Evolutionary conservation across 768 basidiomycete species (phyloP).

Genomic region (Phlegmacium glaucopus): DNA sequence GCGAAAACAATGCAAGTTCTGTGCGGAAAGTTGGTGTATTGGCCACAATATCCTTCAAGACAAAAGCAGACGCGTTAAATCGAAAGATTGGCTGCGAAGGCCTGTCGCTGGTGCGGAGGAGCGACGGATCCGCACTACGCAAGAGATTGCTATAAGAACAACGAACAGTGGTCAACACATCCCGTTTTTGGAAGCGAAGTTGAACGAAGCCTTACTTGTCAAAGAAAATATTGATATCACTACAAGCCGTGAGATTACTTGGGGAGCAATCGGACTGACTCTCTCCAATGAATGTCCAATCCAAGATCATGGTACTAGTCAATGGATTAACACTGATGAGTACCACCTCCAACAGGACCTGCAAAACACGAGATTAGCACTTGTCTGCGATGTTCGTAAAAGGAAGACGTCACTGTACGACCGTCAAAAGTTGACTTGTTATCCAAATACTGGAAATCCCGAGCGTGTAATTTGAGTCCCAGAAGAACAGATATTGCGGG

Average conservation of each 20-base stretch:
- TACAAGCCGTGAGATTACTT: conserved; percentile 14
- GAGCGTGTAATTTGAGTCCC: background rate
- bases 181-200: background rate
- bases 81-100: conserved; percentile 17
- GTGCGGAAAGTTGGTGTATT: too few relatives aligned
- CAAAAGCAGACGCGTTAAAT: conserved; percentile 14
- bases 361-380: too few relatives aligned
- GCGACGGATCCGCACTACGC: background rate
- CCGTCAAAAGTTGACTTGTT: background rate
- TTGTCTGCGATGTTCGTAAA: too few relatives aligned
- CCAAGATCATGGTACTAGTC: conserved; percentile 14
- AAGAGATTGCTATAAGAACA: conserved; percentile 12
- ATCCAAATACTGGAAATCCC: background rate
- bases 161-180: background rate
- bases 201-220: conserved; percentile 12
- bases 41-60: conserved; percentile 10
- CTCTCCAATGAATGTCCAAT: conserved; percentile 20
- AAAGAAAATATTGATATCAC: conserved; percentile 19
- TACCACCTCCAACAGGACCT: conserved; percentile 12
- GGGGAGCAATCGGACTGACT: conserved; percentile 12
- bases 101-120: conserved; percentile 12
- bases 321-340: conserved; percentile 19
- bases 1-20: too few relatives aligned
- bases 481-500: background rate
- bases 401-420: background rate